Evolutionary conservation across 208 protist genomes (phyloP), one percentile per base, ranked within the genome.

Genomic region (Leishmania braziliensis): DNA sequence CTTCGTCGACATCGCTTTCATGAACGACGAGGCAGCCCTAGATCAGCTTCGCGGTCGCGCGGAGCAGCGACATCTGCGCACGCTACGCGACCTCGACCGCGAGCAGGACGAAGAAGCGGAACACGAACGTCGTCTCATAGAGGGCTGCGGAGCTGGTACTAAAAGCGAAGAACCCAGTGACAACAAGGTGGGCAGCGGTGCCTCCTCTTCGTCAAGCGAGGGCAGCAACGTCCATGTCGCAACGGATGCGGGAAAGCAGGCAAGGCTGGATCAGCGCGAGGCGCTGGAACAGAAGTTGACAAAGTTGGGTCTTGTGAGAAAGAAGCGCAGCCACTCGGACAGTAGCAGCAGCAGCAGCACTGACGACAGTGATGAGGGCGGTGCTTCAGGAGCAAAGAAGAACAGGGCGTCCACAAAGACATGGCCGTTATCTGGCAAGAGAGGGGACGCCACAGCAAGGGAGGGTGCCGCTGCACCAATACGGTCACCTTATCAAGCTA

Each of bases 1-100:
- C 77, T 97, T 97, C 89, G 93, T 97, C 4, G 93, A 97, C 78
- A 91, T 97, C n/a, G 78, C 86, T 51, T 97, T 97, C 77, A 79
- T 97, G 39, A 95, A 86, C 54, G 89, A 96, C 82, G 93, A 95
- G 74, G 85, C 88, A 56, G 81, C 89, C 77, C 84, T 97, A 36
- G 92, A 97, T 80, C 78, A 85, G 65, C 83, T 97, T 53, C 93
- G 95, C 23, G 86, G 88, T 33, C 90, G 90, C 62, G 88, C 89
- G 3, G 95, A 97, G 91, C 89, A 90, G 84, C 86, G 91, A 8
- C 95, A 97, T 85, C 84, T 97, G 79, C 71, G 86, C 39, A 91
- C 90, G 3, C 75, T 97, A n/a, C 90, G 89, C 56, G 86, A 89
- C 14, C 90, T 95, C 77, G 92, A 95, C 76, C 75, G 66, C 20